A percentile compares a stretch with the other conserved stretches of the same genome.
These are phyloP conservation scores for Flaveria sonorensis DNA, from an alignment of 129 eudicot genomes.

Conservation along the genomic window DNA sequence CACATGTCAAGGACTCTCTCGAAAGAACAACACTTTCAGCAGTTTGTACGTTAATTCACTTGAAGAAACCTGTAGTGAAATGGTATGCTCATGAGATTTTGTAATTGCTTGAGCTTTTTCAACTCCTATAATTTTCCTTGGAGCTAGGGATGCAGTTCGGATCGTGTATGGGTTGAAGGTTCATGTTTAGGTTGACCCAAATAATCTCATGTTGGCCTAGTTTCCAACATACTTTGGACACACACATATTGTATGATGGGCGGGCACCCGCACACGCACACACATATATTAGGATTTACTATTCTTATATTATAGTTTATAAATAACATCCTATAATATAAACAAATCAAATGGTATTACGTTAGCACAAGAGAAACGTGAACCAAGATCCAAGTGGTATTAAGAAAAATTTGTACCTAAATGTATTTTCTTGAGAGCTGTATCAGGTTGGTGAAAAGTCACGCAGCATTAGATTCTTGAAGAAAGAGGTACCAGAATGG, in stretches of 20 bases:
- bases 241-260: not conserved
- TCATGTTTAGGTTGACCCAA: constrained; percentile 2
- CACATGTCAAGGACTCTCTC: constrained; percentile 32
- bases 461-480: constrained; percentile 47
- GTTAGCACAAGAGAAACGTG: constrained; percentile 11
- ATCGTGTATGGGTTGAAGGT: not conserved
- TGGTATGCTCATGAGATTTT: constrained; percentile 35
- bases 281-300: not conserved
- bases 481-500: constrained; percentile 44
- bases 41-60: constrained; percentile 47
- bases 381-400: not conserved
- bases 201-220: constrained; percentile 8
- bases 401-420: not conserved
- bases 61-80: constrained; percentile 42
- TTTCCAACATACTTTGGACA: not conserved
- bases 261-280: too few species aligned
- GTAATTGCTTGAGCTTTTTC: constrained; percentile 11
- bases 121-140: not conserved
- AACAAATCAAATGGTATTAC: not conserved
- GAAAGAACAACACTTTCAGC: constrained; percentile 36
- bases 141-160: not conserved
- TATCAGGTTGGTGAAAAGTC: constrained; percentile 57
- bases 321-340: not conserved
- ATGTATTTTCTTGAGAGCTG: constrained; percentile 15
- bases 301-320: not conserved